Evolutionary conservation across 257 asterid genomes (phyloP).

Genomic region (Jacaranda copaia): DNA sequence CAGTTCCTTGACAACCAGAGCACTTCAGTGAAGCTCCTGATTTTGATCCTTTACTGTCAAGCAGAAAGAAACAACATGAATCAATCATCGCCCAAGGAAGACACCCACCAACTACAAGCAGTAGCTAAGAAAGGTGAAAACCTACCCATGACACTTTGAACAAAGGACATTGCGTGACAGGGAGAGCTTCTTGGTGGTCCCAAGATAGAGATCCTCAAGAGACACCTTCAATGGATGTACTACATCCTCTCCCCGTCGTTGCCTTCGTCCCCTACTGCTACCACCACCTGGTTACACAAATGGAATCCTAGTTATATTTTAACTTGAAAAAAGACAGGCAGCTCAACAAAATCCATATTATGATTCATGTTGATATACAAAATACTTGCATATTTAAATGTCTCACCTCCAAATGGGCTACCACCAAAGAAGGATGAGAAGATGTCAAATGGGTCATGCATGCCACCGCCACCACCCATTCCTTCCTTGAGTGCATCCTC

Average conservation of each 20-base stretch:
- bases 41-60: constrained; percentile 58
- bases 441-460: constrained; percentile 64
- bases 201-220: constrained; percentile 56
- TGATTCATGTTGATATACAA: not conserved
- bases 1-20: constrained; percentile 57
- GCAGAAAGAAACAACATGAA: not conserved
- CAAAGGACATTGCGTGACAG: constrained; percentile 58
- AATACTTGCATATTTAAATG: not conserved
- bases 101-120: not conserved
- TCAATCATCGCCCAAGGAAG: not conserved
- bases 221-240: constrained; percentile 63
- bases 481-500: constrained; percentile 73
- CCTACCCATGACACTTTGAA: constrained; percentile 56
- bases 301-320: not conserved
- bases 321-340: not conserved
- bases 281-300: constrained; percentile 52
- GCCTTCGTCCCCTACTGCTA: constrained; percentile 65
- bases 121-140: not conserved
- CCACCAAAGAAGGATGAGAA: constrained; percentile 65
- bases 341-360: not conserved
- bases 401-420: constrained; percentile 53
- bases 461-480: constrained; percentile 63
- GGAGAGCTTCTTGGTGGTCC: constrained; percentile 60
- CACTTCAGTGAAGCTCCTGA: constrained; percentile 61
- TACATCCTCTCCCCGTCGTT: constrained; percentile 63